Evolutionary conservation across 345 rosid species (phyloP).

Genomic region (Stellera chamaejasme): DNA sequence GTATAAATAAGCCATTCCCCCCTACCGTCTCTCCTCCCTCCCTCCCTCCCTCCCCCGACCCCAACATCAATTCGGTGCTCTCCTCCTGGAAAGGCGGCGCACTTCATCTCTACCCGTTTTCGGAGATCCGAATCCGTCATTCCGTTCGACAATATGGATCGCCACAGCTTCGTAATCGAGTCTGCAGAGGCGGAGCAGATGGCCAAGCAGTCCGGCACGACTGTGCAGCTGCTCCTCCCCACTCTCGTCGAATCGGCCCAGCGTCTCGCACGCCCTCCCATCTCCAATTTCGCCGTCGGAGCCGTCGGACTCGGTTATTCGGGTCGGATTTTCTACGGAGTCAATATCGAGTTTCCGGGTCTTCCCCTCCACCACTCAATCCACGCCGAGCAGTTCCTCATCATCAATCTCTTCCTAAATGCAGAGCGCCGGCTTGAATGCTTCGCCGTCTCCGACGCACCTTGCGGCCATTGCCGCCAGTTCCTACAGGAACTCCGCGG

Average conservation of each 20-base stretch:
- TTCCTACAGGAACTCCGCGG: conserved; percentile 72
- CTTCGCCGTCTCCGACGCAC: conserved; percentile 82
- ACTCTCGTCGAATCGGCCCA: conserved; percentile 47
- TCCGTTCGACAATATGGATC: conserved; percentile 24
- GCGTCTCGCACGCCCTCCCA: conserved; percentile 58
- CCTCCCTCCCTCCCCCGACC: background rate
- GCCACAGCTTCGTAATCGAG: conserved; percentile 46
- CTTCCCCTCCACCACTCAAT: conserved; percentile 81
- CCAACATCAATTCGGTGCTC: background rate
- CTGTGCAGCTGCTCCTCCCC: conserved; percentile 51
- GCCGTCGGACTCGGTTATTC: conserved; percentile 75
- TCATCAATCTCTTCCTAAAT: conserved; percentile 65
- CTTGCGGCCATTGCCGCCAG: conserved; percentile 97
- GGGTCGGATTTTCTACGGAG: conserved; percentile 78
- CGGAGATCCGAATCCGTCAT: conserved; percentile 1
- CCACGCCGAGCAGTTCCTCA: conserved; percentile 92
- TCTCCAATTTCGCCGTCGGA: conserved; percentile 65
- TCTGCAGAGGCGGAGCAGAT: conserved; percentile 51
- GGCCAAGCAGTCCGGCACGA: conserved; percentile 38
- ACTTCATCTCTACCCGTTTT: conserved; percentile 5
- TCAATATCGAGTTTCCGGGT: conserved; percentile 70
- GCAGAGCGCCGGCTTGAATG: conserved; percentile 35
- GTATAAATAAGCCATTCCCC: background rate
- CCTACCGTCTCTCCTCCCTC: background rate
- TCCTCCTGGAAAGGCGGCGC: background rate